Evolutionary conservation across 2,329 filamentous ascomycete species (phyloP), one percentile per base, ranked within the genome.

Genomic region (Cercospora beticola): DNA sequence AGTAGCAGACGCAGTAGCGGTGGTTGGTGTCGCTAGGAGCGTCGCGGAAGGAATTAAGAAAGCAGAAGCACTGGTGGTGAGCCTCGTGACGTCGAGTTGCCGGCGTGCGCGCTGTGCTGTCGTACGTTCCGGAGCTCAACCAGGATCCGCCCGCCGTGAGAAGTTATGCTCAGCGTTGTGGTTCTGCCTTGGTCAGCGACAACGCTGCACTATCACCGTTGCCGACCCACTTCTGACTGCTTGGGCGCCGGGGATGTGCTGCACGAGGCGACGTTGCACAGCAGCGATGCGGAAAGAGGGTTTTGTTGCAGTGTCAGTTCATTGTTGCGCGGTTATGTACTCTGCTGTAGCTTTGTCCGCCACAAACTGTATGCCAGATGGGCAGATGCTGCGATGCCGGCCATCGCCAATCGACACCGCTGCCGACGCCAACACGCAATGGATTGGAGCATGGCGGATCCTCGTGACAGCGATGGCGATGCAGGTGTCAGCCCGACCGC

Each of bases 401-500:
- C 18, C 46, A 49, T 49, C 46, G 21, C 46, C 46, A 16, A 28
- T 56, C 49, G 23, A 56, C 23, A 28, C 49, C 49, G 9, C 49
- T 3, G 49, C 21, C 46, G 46, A 49, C 57, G 57, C 36, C 46
- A 18, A 26, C 46, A 30, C 43, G 46, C 61, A 33, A 31, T 49
- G 60, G 36, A 18, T 26, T 6, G 43, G 61, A 28, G 16, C 18
- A 26, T 63, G 61, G 43, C 23, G 46, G 23, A 54, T 52, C 43
- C 28, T 63, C 61, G 61, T 63, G 43, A 62, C 36, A n/a, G 59
- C 23, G 23, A 23, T n/a, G 36, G 31, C 49, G 21, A 56, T 56
- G 49, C 49, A 56, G 49, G 31, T 62, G 59, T 62, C 36, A 62
- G 59, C 31, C 59, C 59, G 59, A 62, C 59, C 36, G 31, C 31